These are phyloP conservation scores for Penicillium crustosum DNA, from an alignment of 2,329 filamentous ascomycete species.

Conservation along the genomic window DNA sequence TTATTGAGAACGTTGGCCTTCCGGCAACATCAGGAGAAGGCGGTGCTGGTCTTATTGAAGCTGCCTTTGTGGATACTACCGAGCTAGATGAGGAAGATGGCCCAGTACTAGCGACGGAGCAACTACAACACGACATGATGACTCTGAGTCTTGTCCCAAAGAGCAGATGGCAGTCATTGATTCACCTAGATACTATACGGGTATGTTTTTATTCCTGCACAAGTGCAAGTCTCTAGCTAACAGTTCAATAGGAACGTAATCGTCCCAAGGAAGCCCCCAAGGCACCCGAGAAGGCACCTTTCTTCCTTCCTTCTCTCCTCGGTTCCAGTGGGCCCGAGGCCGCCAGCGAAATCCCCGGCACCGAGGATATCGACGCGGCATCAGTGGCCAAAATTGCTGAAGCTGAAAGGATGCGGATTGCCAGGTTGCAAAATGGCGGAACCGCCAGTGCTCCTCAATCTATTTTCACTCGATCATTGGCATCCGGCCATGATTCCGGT, in stretches of 20 bases:
- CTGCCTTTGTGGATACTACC: conserved; percentile 64
- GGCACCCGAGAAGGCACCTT: conserved; percentile 88
- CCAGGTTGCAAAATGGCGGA: conserved; percentile 59
- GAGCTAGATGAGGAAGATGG: conserved; percentile 51
- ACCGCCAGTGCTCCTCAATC: conserved; percentile 32
- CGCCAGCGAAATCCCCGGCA: conserved; percentile 21
- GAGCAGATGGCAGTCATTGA: conserved; percentile 87
- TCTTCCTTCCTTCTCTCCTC: conserved; percentile 70
- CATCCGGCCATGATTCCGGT: conserved; percentile 48
- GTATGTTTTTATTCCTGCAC: conserved; percentile 26
- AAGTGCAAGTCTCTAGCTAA: conserved; percentile 8
- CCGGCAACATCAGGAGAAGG: conserved; percentile 83
- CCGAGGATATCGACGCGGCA: conserved; percentile 32
- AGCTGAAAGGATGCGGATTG: conserved; percentile 64
- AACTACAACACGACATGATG: conserved; percentile 78
- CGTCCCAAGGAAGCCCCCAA: conserved; percentile 92
- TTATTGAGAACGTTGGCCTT: conserved; percentile 63
- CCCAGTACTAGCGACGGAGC: conserved; percentile 63
- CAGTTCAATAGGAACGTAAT: conserved; percentile 68
- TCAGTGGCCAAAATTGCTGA: conserved; percentile 36
- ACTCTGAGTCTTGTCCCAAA: conserved; percentile 88
- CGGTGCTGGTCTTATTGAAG: conserved; percentile 71
- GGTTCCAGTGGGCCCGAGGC: conserved; percentile 26
- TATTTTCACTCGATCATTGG: conserved; percentile 52
- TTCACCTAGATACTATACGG: conserved; percentile 86